Percentiles rank a stretch among this genome's conserved stretches.
Conservation (phyloP, 345 rosid species). For the Dovyalis caffra region DNA sequence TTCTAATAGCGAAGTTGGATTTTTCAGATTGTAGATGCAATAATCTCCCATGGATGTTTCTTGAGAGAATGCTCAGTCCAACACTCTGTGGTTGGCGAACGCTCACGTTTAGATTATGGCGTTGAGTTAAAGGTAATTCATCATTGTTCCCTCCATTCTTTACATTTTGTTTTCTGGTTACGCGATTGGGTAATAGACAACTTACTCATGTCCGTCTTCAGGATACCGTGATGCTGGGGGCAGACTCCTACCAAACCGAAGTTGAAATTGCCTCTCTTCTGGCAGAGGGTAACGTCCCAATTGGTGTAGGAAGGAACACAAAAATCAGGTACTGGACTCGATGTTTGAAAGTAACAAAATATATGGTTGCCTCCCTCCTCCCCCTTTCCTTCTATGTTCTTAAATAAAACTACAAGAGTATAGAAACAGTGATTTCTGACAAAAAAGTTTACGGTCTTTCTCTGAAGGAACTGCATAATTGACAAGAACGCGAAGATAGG, state of each 20-base stretch:
- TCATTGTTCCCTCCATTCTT: neutral
- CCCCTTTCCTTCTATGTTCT: neutral
- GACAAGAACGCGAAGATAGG: constrained; percentile 96
- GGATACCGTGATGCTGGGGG: constrained; percentile 93
- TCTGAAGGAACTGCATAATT: constrained; percentile 77
- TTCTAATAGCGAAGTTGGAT: constrained; percentile 15
- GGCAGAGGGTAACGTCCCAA: constrained; percentile 83
- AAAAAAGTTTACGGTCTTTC: constrained; percentile 2
- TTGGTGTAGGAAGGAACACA: constrained; percentile 77
- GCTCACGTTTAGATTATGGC: constrained; percentile 82
- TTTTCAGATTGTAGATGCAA: constrained; percentile 68
- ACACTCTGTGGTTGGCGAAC: constrained; percentile 86
- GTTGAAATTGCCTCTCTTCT: constrained; percentile 84
- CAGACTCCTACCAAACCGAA: constrained; percentile 89
- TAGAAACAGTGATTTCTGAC: constrained; percentile 4
- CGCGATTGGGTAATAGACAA: neutral
- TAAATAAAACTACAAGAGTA: neutral
- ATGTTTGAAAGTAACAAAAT: neutral
- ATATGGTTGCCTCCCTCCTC: neutral
- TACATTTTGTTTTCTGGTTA: neutral
- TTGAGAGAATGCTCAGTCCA: constrained; percentile 69
- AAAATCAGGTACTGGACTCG: constrained; percentile 55
- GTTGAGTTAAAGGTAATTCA: constrained; percentile 76
- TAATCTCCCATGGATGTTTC: constrained; percentile 97
- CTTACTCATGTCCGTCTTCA: constrained; percentile 25